Conservation (phyloP, 73 alveolate genomes). For the Durusdinium trenchii region DNA sequence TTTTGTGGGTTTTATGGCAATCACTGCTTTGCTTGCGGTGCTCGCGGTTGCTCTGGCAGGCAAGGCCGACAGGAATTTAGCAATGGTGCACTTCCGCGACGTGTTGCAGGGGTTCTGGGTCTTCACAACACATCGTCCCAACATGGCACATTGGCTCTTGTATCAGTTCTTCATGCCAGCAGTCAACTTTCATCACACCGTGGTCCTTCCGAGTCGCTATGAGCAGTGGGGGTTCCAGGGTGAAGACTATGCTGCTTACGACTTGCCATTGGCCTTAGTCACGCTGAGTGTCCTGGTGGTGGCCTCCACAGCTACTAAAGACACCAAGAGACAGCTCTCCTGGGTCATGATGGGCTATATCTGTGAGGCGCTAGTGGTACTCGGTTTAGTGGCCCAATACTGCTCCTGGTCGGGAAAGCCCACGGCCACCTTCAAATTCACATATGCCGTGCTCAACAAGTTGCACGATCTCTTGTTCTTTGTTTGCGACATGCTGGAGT, state of each 20-base stretch:
- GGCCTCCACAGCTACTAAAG: not conserved
- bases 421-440: not conserved
- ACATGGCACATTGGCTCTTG: conserved; percentile 53
- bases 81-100: not conserved
- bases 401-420: not conserved
- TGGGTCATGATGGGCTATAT: conserved; percentile 5
- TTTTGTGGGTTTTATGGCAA: not conserved
- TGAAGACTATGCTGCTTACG: conserved; percentile 2
- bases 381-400: not conserved
- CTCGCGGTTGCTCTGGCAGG: not conserved
- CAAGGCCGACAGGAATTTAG: not conserved
- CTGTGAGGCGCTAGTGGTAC: not conserved
- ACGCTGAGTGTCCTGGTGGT: not conserved
- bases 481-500: conserved; percentile 13
- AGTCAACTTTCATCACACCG: not conserved
- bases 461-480: conserved; percentile 13
- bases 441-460: not conserved
- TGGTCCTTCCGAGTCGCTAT: conserved; percentile 5
- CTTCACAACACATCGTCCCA: conserved; percentile 1
- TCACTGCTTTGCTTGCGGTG: not conserved
- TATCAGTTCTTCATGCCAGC: conserved; percentile 37
- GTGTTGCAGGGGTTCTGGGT: not conserved
- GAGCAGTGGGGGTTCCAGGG: not conserved
- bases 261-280: conserved; percentile 15
- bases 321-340: not conserved